Evolutionary conservation across 768 basidiomycete genomes (phyloP), one percentile per base, ranked within the genome.

Genomic region (Leucosporidium scottii): DNA sequence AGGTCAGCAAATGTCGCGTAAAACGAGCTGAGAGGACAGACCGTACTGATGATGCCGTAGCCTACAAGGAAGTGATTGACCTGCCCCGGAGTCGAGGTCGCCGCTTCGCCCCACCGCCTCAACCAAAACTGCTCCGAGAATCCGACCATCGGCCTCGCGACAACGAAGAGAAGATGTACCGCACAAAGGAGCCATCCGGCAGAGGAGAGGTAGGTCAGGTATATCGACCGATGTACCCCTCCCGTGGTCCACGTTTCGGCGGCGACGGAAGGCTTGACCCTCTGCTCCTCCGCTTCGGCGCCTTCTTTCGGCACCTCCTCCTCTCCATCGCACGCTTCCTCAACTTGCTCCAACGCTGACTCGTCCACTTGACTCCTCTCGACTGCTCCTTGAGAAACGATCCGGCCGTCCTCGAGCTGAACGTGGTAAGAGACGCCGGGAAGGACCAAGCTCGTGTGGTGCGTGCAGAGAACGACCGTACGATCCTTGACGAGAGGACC

Each of bases 391-490:
- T 66, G 67, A 5, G 3, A 7, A 12, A 30, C 27, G 5, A 74
- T 48, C 18, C 44, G 27, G 8, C 74, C 74, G 2, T 57, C 56
- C 13, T 60, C 36, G 3, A 76, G 28, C 30, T 60, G 48, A 13
- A 76, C 34, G 25, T 68, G 63, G 2, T 47, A 66, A 0, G 28
- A 25, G 1, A 93, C 91, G 31, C 84, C 87, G 1, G 89, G 84
- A 4, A 85, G 82, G 74, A 91, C 91, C 3, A 98, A 82, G 73
- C 92, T 88, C 25, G 93, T 88, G 74, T 96, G 92, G 74, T 99
- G 96, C 6, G 93, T 94, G 58, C 93, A 91, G 25, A 98, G 82
- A 39, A 97, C 81, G 57, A 92, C 78, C 0, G 93, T 94, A 57
- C 93, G 83, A 7, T 84, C 87, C 27, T 79, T 77, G 74, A 92